Conservation (phyloP, 2,329 filamentous ascomycete species). For the Lomentospora prolificans region DNA sequence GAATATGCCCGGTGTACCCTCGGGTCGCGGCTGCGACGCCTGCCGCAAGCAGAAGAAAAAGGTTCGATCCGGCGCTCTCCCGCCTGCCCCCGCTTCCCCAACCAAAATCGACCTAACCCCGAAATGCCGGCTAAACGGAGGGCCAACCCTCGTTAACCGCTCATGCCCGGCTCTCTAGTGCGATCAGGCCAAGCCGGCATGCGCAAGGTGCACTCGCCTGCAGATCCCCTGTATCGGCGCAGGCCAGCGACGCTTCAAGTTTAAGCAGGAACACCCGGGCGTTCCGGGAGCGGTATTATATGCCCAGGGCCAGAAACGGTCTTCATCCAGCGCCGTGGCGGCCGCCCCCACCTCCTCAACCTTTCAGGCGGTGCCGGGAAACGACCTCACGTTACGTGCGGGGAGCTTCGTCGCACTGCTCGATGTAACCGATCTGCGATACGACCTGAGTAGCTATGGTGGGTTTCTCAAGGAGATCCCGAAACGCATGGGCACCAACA, state of each 20-base stretch:
- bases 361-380: slow-evolving; percentile 18
- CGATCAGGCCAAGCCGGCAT: slow-evolving; percentile 32
- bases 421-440: slow-evolving; percentile 31
- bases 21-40: slow-evolving; percentile 37
- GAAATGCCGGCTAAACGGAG: background rate
- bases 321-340: background rate
- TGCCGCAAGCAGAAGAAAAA: slow-evolving; percentile 45
- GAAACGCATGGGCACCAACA: slow-evolving; percentile 30
- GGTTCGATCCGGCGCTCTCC: slow-evolving; percentile 19
- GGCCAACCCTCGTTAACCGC: background rate
- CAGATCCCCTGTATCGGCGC: slow-evolving; percentile 33
- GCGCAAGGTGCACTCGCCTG: slow-evolving; percentile 35
- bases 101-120: background rate
- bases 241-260: slow-evolving; percentile 38
- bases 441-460: slow-evolving; percentile 37
- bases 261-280: slow-evolving; percentile 25
- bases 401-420: slow-evolving; percentile 22
- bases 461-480: slow-evolving; percentile 35
- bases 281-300: background rate
- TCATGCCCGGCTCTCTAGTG: slow-evolving; percentile 24
- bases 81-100: background rate
- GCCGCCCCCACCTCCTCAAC: background rate
- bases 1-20: slow-evolving; percentile 46
- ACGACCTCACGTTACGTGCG: slow-evolving; percentile 17
- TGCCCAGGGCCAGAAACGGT: background rate